Conservation (phyloP, 306 rosid species). For the Quercus robur region DNA sequence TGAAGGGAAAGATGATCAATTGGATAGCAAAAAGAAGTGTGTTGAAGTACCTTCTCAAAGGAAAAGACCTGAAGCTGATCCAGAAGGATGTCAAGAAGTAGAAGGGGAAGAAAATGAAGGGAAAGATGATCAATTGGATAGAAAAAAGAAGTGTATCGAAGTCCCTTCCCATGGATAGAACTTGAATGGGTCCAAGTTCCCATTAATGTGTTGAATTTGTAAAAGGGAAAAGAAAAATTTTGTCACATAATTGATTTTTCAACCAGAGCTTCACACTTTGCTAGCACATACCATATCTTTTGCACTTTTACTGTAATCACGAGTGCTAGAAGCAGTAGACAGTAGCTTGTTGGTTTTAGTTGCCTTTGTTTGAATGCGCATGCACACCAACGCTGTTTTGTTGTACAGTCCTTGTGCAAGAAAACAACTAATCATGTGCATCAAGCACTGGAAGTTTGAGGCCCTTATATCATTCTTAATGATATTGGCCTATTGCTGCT, state of each 20-base stretch:
- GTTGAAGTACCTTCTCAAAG: constrained; percentile 49
- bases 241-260: not conserved
- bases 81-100: constrained; percentile 33
- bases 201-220: not conserved
- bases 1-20: constrained; percentile 19
- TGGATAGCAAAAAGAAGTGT: constrained; percentile 29
- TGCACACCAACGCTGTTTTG: no score
- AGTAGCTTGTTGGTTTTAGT: not conserved
- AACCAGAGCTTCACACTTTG: not conserved
- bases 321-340: not conserved
- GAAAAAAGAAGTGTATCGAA: constrained; percentile 30
- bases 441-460: not conserved
- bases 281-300: not conserved
- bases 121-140: constrained; percentile 14
- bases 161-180: constrained; percentile 11
- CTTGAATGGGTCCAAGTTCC: not conserved
- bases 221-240: not conserved
- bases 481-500: not conserved
- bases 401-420: no score
- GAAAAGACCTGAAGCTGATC: constrained; percentile 56
- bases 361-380: not conserved
- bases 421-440: no score
- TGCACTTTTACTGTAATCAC: not conserved
- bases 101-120: constrained; percentile 35
- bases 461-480: not conserved